phyloP scores from a whole-genome alignment of 257 asterid genomes.

The Solanum chaucha region DNA sequence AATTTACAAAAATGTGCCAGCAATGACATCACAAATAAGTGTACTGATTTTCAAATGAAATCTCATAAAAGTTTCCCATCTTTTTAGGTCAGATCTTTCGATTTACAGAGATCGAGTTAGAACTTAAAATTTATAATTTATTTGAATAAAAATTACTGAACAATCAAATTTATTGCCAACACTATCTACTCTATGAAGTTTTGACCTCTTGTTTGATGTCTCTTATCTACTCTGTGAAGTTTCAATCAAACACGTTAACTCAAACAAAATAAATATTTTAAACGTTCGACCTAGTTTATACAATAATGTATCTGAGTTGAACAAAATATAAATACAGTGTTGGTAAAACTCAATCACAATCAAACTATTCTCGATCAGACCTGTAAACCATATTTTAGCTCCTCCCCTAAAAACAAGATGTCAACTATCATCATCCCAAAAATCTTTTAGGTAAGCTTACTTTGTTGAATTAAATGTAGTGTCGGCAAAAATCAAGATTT shows the following conservation, averaged over 20 bases:
- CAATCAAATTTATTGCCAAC: rapidly evolving
- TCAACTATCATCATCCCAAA: neutral
- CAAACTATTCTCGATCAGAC: neutral
- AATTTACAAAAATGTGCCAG: neutral
- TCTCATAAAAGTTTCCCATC: neutral
- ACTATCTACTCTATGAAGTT: neutral
- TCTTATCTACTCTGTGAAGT: neutral
- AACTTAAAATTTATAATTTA: neutral
- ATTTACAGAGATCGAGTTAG: rapidly evolving
- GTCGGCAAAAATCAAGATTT: constrained; percentile 11
- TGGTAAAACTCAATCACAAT: neutral
- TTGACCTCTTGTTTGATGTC: neutral
- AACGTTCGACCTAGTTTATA: rapidly evolving
- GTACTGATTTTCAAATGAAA: neutral
- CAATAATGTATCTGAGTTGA: neutral
- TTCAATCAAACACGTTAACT: neutral
- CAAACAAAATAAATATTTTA: neutral
- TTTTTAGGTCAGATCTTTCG: neutral
- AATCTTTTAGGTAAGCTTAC: neutral
- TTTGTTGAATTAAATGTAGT: constrained; percentile 1
- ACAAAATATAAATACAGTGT: neutral
- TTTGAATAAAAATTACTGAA: neutral
- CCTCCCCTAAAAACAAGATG: neutral
- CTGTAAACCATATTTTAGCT: neutral
- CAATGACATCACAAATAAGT: neutral